These are phyloP conservation scores for Chaetomium strumarium DNA, from an alignment of 2,329 filamentous ascomycete genomes.

Conservation along the genomic window DNA sequence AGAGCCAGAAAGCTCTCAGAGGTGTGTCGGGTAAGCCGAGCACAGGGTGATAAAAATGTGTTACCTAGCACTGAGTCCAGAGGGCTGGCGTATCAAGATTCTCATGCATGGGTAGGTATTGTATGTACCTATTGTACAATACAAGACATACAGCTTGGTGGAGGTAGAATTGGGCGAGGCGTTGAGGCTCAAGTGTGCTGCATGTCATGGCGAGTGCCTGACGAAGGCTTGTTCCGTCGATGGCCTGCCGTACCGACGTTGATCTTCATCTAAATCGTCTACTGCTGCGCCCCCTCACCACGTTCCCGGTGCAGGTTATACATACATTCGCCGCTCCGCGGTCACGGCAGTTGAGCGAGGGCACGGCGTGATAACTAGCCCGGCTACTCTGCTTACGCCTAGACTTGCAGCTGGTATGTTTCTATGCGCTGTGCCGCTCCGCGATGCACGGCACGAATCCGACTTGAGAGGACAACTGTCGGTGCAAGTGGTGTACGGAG, in stretches of 20 bases:
- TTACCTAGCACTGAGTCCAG: too few relatives aligned
- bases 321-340: background rate
- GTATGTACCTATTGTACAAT: too few relatives aligned
- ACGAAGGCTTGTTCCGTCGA: background rate
- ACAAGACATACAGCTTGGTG: background rate
- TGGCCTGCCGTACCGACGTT: background rate
- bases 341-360: constrained; percentile 15
- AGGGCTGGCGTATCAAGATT: too few relatives aligned
- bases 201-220: background rate
- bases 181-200: constrained; percentile 15
- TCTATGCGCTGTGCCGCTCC: background rate
- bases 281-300: constrained; percentile 14
- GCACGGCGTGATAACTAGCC: constrained; percentile 10
- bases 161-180: background rate
- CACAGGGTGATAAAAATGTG: background rate
- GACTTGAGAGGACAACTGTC: too few relatives aligned
- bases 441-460: too few relatives aligned
- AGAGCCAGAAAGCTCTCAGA: background rate
- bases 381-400: constrained; percentile 1
- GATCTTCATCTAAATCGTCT: background rate
- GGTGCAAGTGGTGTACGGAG: too few relatives aligned
- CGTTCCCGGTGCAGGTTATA: constrained; percentile 10
- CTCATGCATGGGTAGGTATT: too few relatives aligned
- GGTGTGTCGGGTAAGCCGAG: constrained; percentile 1
- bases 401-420: constrained; percentile 1